Percentiles rank a stretch among this genome's conserved stretches.
These are phyloP conservation scores for Fusarium sp. DNA, from an alignment of 2,329 filamentous ascomycete genomes.

Conservation along the genomic window DNA sequence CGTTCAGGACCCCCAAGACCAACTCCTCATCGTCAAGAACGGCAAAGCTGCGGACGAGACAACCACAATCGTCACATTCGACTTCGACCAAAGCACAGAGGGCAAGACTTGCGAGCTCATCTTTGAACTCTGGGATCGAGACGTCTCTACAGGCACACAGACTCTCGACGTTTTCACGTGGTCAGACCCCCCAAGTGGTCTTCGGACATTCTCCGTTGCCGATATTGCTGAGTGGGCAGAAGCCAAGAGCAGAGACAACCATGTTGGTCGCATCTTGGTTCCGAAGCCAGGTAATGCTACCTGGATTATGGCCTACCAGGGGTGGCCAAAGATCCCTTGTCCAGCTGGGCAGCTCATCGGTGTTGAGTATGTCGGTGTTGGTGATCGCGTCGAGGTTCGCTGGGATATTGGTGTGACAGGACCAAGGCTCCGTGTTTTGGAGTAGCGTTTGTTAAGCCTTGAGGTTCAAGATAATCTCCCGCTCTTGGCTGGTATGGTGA, in stretches of 20 bases:
- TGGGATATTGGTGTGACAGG: slow-evolving; percentile 24
- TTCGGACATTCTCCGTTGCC: background rate
- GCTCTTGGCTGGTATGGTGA: no score
- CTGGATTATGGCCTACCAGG: background rate
- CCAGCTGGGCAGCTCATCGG: slow-evolving; percentile 16
- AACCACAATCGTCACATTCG: slow-evolving; percentile 13
- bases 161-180: slow-evolving; percentile 15
- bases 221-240: background rate
- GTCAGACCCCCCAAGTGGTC: background rate
- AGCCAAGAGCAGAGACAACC: slow-evolving; percentile 9
- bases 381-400: slow-evolving; percentile 10
- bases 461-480: no score
- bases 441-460: no score
- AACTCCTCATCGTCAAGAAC: slow-evolving; percentile 20
- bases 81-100: slow-evolving; percentile 6
- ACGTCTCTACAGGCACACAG: slow-evolving; percentile 8
- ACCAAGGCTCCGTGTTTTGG: slow-evolving; percentile 7
- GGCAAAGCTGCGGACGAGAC: slow-evolving; percentile 7
- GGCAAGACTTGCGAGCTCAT: slow-evolving; percentile 16
- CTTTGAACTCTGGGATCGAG: slow-evolving; percentile 21
- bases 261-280: background rate
- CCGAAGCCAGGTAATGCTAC: slow-evolving; percentile 10
- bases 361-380: slow-evolving; percentile 7
- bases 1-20: slow-evolving; percentile 8
- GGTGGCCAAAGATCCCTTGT: slow-evolving; percentile 16